Percentiles rank a stretch among this genome's conserved stretches.
phyloP scores from a whole-genome alignment of 1,139 yeast genomes.

The Citeromyces hawaiiensis region DNA sequence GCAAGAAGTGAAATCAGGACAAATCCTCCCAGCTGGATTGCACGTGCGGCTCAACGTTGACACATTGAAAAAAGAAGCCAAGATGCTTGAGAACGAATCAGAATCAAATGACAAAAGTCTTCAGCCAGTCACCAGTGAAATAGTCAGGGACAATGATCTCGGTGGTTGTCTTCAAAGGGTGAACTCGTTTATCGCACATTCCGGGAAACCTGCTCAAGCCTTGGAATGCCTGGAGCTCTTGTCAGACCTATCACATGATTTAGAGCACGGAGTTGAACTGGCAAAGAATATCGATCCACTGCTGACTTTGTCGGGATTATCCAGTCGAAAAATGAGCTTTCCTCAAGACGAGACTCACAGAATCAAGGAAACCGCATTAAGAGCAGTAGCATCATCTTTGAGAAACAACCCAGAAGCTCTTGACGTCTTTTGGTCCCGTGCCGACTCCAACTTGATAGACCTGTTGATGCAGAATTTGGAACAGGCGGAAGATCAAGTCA shows the following conservation, averaged over 20 bases:
- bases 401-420: conserved; percentile 67
- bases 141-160: conserved; percentile 6
- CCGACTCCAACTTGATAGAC: conserved; percentile 6
- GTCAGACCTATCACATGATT: conserved; percentile 51
- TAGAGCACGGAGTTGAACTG: conserved; percentile 41
- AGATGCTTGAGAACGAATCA: conserved; percentile 22
- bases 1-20: conserved; percentile 57
- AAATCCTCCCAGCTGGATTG: conserved; percentile 63
- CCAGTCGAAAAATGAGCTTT: not conserved
- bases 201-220: conserved; percentile 4
- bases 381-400: conserved; percentile 43
- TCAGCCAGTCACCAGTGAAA: conserved; percentile 6
- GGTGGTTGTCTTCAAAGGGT: conserved; percentile 1
- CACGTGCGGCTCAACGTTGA: conserved; percentile 63
- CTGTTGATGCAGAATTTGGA: conserved; percentile 13
- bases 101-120: conserved; percentile 7
- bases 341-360: conserved; percentile 3
- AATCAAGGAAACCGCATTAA: conserved; percentile 29
- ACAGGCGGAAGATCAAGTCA: conserved; percentile 11
- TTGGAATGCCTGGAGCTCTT: conserved; percentile 29
- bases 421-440: conserved; percentile 13
- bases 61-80: conserved; percentile 58
- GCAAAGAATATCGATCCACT: conserved; percentile 13
- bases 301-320: conserved; percentile 7
- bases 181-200: not conserved